phyloP scores from a whole-genome alignment of 2,329 filamentous ascomycete species.

The Diaporthe eres region DNA sequence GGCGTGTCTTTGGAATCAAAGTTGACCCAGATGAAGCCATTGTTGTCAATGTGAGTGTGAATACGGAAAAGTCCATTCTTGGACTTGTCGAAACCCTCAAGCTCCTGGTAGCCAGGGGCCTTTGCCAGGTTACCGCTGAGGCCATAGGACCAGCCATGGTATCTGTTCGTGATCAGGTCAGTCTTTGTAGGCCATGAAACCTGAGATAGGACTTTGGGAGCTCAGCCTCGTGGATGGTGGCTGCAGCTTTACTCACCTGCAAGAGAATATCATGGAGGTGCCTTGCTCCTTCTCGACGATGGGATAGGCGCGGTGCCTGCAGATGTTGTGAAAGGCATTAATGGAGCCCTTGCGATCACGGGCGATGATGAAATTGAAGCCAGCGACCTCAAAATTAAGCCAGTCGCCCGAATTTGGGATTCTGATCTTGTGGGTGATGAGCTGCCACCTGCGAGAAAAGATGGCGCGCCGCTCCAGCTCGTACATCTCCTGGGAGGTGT shows the following conservation, averaged over 20 bases:
- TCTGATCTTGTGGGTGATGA: constrained; percentile 67
- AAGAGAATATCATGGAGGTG: constrained; percentile 66
- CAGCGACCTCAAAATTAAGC: constrained; percentile 67
- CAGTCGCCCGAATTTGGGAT: constrained; percentile 69
- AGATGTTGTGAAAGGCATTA: constrained; percentile 74
- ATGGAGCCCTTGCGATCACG: constrained; percentile 65
- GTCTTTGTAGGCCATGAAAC: not conserved
- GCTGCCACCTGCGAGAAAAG: constrained; percentile 70
- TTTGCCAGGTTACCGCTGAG: constrained; percentile 70
- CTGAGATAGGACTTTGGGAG: not conserved
- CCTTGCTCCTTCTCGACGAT: constrained; percentile 67
- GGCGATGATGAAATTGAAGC: constrained; percentile 68
- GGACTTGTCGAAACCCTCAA: constrained; percentile 68
- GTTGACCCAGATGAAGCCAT: constrained; percentile 73
- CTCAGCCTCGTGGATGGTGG: not conserved
- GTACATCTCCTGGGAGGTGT: constrained; percentile 66
- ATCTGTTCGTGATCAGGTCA: constrained; percentile 4
- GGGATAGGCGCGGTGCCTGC: constrained; percentile 72
- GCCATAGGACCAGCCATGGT: constrained; percentile 69
- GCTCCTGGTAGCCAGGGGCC: constrained; percentile 70
- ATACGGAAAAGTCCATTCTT: constrained; percentile 70
- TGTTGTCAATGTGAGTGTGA: constrained; percentile 65
- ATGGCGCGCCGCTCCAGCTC: constrained; percentile 70
- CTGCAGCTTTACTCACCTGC: constrained; percentile 56
- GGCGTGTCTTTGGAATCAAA: constrained; percentile 61